Conservation (phyloP, 148 eudicot species). For the Persicaria maculosa region DNA sequence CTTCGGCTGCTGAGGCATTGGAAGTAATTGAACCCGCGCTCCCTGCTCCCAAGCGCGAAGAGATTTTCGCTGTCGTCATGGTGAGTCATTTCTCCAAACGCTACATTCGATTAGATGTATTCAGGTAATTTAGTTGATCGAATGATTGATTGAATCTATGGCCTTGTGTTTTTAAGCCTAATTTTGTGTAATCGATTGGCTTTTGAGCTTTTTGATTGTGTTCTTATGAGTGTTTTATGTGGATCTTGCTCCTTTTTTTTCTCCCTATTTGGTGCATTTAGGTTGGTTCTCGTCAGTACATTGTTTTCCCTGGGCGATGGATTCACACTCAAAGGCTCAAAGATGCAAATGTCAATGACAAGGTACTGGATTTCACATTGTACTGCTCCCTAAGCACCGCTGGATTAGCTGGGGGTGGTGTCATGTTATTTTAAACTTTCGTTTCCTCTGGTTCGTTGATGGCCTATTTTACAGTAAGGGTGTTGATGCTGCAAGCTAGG, state of each 20-base stretch:
- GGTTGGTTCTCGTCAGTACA: constrained; percentile 88
- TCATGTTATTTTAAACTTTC: not conserved
- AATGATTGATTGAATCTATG: not conserved
- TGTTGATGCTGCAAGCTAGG: constrained; percentile 6
- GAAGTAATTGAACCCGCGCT: constrained; percentile 16
- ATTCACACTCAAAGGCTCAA: constrained; percentile 70
- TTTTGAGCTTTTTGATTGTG: not conserved
- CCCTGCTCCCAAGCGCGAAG: constrained; percentile 46
- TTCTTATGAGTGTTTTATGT: not conserved
- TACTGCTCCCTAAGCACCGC: not conserved
- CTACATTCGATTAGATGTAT: not conserved
- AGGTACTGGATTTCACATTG: constrained; percentile 36
- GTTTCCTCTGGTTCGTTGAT: not conserved
- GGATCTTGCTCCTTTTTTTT: constrained; percentile 1
- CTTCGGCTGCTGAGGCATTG: constrained; percentile 3
- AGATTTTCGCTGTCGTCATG: constrained; percentile 93
- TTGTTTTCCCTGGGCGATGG: constrained; percentile 83
- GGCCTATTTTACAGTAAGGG: not conserved
- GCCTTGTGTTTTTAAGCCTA: not conserved
- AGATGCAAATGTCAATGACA: constrained; percentile 81
- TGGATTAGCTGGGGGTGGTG: not conserved
- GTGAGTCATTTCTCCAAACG: constrained; percentile 22
- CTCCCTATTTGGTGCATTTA: constrained; percentile 18
- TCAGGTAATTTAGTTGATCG: not conserved
- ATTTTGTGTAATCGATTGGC: not conserved